Evolutionary conservation across 164 flowering plant genomes (phyloP), one percentile per base, ranked within the genome.

Genomic region (Nelumbo lutea): DNA sequence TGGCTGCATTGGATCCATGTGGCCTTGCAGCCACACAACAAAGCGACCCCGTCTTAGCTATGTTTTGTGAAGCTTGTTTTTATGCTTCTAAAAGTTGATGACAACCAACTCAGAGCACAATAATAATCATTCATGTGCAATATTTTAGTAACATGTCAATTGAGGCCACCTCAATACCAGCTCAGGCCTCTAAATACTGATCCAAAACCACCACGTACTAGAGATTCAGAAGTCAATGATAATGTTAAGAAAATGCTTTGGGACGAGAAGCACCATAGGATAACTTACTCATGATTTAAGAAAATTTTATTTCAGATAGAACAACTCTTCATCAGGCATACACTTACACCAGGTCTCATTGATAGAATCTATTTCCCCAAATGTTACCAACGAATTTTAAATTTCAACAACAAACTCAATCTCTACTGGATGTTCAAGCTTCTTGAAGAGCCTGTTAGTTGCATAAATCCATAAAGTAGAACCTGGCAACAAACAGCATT

Each of bases 1-100:
- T 86, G 72, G 86, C 73, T 41, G 84, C 65, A 76, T 83, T 84
- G 4, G 98, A 85, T 62, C 86, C 97, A 88, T 93, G 96, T 85
- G 98, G 97, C 97, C 92, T 93, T 74, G 98, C 93, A 73, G 98
- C 97, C 92, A 89, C 98, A 82, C 97, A 90, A 85, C 98, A 93
- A 68, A 93, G 92, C 41, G 98, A 88, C 85, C 98, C 98, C 98
- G 85, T 93, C 78, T 90, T 90, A 84, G 89, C 93, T 83, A 87
- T 86, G 62, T 78, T 84, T 78, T 71, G 62, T 70, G 65, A 39
- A 73, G 74, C 86, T 67, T 11, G 57, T 63, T 62, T 69, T 7
- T 8, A 50, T 58, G 68, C 2, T 59, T 39, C 48, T 3, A 40
- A 59, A 59, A 13, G 11, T 66, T 39, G 11, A 11, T 8, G 10